Base-by-base conservation (phyloP, 208 protist species). In the Zelonia costaricensis region DNA sequence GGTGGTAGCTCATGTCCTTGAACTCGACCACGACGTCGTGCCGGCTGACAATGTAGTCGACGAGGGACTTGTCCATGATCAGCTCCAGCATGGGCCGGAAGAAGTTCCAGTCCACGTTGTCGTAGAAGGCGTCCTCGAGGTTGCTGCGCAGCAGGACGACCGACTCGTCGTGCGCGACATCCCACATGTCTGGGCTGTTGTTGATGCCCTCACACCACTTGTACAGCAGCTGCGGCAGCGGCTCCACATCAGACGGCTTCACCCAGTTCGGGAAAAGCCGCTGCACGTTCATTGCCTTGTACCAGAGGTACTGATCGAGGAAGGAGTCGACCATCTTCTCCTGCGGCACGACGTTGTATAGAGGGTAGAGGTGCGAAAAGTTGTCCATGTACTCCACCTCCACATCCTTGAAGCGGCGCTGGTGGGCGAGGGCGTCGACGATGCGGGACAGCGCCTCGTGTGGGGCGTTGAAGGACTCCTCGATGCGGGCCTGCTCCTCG, bases 241-340 rank as follows among this genome's bases (percentile, higher is more conserved):
- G 98, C 83, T 99, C 99, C 54, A 92, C 93, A 74, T 99, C 99
- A 9, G 97, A 89, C 28, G 99, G 99, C 79, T 99, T 99, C 54
- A 99, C 91, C 99, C 99, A 99, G 66, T 99, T 99, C 16, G 99
- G 99, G 86, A 99, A 99, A n/a, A 99, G 84, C 13, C 97, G 89
- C 54, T 99, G 89, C 76, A 99, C 98, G 74, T 99, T 98, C 58
- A 94, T 94, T 27, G 95, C 88, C 76, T 99, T 98, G 76, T 99
- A 99, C 98, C 98, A 99, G 2, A 99, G 85, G 82, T 99, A 99
- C 76, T 99, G 99, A 77, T 99, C 99, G 6, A 99, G 86, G 76
- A 99, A 99, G 18, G 99, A 94, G 82, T 99, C 99, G 0, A 99
- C 99, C 77, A 99, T 99, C 87, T 99, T 99, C 84, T 99, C 99